Evolutionary conservation across 768 basidiomycete species (phyloP), one percentile per base, ranked within the genome.

Genomic region (Amanita subjunquillea): DNA sequence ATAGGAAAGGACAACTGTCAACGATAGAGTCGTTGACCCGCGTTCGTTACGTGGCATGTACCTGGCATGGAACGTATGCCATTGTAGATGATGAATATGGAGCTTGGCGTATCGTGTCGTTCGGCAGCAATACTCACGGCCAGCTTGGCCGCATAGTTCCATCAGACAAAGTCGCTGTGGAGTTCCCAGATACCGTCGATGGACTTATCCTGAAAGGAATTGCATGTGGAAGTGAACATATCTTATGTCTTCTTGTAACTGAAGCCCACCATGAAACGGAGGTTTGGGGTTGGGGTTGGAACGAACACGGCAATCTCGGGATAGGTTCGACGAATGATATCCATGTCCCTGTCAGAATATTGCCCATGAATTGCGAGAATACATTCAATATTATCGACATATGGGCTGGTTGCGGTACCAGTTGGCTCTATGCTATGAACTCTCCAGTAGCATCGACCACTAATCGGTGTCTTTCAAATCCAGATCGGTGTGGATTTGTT

Each of bases 241-340:
- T 90, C 3, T 66, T 96, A 7, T 67, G 67, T 15, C 58, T 72
- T 5, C 51, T 70, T 55, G 49, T 44, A 23, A n/a, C 39, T 13
- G 23, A 34, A 34, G 12, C 27, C 44, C 44, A 32, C 7, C 47
- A 15, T 7, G 56, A 50, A 6, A 55, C 59, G 1, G 75, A 78
- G 56, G 76, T 93, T 0, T 88, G 82, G 79, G 88, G 81, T 0
- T 96, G 94, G 90, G 95, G 95, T 0, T 98, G 95, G 94, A 98
- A 97, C 65, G 95, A 98, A 65, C 95, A 97, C 63, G 95, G 95
- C 6, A 98, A 96, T 65, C 72, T 97, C 25, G 92, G 89, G 0
- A 61, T 80, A 22, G 85, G 82, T 0, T 70, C 74, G 34, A 79
- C 78, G 3, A 67, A 72, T 3, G 83, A 92, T 58, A 65, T 78